Conservation (phyloP, 2,329 filamentous ascomycete species). For the Colletotrichum noveboracense region DNA sequence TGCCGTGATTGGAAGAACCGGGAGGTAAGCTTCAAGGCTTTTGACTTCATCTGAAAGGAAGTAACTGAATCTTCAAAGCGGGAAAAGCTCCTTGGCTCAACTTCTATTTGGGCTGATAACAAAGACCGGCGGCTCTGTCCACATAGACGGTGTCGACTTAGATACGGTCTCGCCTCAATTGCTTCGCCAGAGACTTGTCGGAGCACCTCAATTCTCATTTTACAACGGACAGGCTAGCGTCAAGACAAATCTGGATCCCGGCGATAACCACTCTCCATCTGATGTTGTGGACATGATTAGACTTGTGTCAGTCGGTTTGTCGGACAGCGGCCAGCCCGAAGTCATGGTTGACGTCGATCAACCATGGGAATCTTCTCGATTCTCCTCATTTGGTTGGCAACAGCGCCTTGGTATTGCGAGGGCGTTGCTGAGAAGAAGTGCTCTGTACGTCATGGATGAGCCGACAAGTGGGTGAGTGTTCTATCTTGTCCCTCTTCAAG, state of each 20-base stretch:
- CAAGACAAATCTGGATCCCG: background rate
- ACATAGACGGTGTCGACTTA: background rate
- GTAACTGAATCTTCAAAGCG: background rate
- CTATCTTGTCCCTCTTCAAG: background rate
- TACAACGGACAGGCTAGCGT: background rate
- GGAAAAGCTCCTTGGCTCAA: background rate
- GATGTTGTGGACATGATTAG: background rate
- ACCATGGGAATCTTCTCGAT: background rate
- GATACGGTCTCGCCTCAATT: background rate
- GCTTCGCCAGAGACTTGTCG: background rate
- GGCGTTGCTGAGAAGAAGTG: background rate
- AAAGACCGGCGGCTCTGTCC: background rate
- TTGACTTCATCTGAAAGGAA: too few relatives aligned
- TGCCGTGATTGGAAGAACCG: background rate
- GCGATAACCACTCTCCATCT: background rate
- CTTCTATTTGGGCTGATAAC: background rate
- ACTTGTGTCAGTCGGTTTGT: background rate
- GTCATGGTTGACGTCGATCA: background rate
- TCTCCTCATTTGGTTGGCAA: background rate
- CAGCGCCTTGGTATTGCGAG: background rate
- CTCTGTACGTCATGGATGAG: background rate
- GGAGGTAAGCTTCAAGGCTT: background rate
- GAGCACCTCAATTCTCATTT: background rate
- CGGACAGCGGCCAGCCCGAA: rapidly evolving
- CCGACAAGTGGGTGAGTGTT: background rate